A percentile compares a stretch with the other conserved stretches of the same genome.
These are phyloP conservation scores for Lantana camara DNA, from an alignment of 257 asterid genomes.

Conservation along the genomic window DNA sequence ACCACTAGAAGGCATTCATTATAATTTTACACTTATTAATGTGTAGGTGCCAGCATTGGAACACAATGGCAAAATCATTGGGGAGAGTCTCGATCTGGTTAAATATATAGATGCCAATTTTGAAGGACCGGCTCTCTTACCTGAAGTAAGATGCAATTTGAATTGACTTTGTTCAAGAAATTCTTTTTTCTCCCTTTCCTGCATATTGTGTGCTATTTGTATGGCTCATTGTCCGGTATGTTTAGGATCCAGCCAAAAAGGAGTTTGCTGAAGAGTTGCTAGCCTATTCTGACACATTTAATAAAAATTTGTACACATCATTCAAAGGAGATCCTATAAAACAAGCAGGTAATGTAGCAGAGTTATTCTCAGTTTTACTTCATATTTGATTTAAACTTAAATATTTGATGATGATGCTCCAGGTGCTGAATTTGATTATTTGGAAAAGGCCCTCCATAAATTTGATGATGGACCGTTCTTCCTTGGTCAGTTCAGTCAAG, in stretches of 20 bases:
- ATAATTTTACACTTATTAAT: slow-evolving; percentile 8
- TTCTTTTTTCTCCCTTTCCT: not conserved
- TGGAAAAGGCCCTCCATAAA: slow-evolving; percentile 60
- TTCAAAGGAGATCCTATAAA: slow-evolving; percentile 50
- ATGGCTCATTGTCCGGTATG: not conserved
- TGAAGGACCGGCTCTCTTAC: slow-evolving; percentile 52
- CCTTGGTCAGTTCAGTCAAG: slow-evolving; percentile 66
- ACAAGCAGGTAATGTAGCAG: slow-evolving; percentile 41
- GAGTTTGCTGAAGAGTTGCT: slow-evolving; percentile 55
- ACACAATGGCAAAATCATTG: slow-evolving; percentile 55
- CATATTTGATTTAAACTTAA: not conserved
- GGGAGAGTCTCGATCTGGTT: slow-evolving; percentile 59
- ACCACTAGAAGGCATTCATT: too few relatives aligned
- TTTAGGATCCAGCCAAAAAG: slow-evolving; percentile 48
- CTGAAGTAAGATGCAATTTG: slow-evolving; percentile 40
- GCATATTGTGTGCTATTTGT: not conserved
- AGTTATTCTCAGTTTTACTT: slow-evolving; percentile 4
- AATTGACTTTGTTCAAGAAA: not conserved
- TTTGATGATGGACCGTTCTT: slow-evolving; percentile 66
- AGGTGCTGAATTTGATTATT: slow-evolving; percentile 58
- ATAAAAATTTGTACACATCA: slow-evolving; percentile 31
- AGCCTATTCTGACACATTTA: slow-evolving; percentile 38
- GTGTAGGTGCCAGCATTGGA: slow-evolving; percentile 60
- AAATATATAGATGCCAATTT: slow-evolving; percentile 59
- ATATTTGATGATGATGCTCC: slow-evolving; percentile 23